These are phyloP conservation scores for Spiromastix sp. DNA, from an alignment of 2,329 filamentous ascomycete species.

Conservation along the genomic window DNA sequence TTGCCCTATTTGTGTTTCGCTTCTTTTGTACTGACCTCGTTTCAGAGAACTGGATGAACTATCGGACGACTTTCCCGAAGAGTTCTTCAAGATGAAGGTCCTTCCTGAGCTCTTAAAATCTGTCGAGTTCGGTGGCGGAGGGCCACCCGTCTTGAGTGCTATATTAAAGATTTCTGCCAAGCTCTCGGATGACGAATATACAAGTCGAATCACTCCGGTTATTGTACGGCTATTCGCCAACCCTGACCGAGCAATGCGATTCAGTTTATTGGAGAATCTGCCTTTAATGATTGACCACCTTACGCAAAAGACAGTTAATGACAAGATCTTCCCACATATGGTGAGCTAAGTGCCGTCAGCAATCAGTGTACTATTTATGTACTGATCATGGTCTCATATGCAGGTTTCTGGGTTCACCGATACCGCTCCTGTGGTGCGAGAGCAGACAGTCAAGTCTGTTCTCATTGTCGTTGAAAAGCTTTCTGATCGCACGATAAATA, in stretches of 20 bases:
- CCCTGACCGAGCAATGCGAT: slow-evolving; percentile 82
- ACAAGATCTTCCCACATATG: slow-evolving; percentile 93
- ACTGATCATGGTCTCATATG: background rate
- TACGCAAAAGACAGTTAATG: slow-evolving; percentile 79
- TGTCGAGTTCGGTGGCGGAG: slow-evolving; percentile 94
- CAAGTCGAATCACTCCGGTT: slow-evolving; percentile 71
- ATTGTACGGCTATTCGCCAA: slow-evolving; percentile 80
- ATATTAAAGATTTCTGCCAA: slow-evolving; percentile 88
- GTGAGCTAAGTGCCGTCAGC: slow-evolving; percentile 35
- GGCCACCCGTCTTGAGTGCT: slow-evolving; percentile 77
- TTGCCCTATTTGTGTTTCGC: background rate
- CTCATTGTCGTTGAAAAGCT: slow-evolving; percentile 79
- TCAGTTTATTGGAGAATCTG: slow-evolving; percentile 81
- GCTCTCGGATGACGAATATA: slow-evolving; percentile 81
- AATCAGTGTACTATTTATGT: slow-evolving; percentile 17
- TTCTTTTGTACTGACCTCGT: background rate
- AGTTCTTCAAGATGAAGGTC: slow-evolving; percentile 96
- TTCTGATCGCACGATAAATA: slow-evolving; percentile 86
- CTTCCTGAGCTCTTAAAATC: slow-evolving; percentile 94
- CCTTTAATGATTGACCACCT: slow-evolving; percentile 86
- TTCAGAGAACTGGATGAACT: slow-evolving; percentile 66
- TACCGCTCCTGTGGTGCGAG: slow-evolving; percentile 76
- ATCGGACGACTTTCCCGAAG: slow-evolving; percentile 89
- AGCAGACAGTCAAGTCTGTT: slow-evolving; percentile 93
- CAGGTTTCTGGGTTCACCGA: slow-evolving; percentile 93